Evolutionary conservation across 2,329 filamentous ascomycete species (phyloP).

Genomic region (Talaromyces funiculosus): DNA sequence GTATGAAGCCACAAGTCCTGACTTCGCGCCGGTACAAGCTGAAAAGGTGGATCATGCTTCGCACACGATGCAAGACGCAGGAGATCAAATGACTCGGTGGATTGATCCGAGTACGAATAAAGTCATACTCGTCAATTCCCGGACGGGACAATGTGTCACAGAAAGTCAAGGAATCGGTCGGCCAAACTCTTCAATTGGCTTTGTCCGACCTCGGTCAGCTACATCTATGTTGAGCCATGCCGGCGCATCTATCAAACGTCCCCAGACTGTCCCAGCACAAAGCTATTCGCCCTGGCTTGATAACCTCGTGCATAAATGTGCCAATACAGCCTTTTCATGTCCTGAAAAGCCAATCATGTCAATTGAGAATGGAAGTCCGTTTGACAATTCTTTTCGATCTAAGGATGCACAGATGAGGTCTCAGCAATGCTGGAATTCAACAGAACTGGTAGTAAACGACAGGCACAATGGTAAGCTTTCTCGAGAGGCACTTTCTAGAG

Average conservation of each 20-base stretch:
- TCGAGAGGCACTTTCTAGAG: constrained; percentile 54
- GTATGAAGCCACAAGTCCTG: background rate
- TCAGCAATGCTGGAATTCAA: background rate
- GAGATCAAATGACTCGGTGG: constrained; percentile 46
- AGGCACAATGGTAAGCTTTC: constrained; percentile 48
- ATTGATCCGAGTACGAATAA: constrained; percentile 52
- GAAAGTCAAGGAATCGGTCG: constrained; percentile 15
- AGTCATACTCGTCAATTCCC: constrained; percentile 28
- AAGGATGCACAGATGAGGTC: background rate
- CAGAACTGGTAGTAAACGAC: background rate
- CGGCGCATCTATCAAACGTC: constrained; percentile 12
- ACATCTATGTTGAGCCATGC: constrained; percentile 14
- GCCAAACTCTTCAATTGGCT: constrained; percentile 12
- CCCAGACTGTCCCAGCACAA: constrained; percentile 17
- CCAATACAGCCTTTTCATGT: constrained; percentile 68
- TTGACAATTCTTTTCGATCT: background rate
- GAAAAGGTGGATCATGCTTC: background rate
- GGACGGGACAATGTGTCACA: constrained; percentile 30
- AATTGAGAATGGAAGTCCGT: constrained; percentile 20
- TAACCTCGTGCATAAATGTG: constrained; percentile 59
- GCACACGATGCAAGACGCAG: background rate
- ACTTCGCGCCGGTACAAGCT: background rate
- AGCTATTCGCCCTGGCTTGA: constrained; percentile 51
- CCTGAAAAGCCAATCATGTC: constrained; percentile 41
- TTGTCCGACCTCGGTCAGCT: constrained; percentile 17